Conservation (phyloP, 495 filamentous ascomycete genomes). For the Parmelia sp. region DNA sequence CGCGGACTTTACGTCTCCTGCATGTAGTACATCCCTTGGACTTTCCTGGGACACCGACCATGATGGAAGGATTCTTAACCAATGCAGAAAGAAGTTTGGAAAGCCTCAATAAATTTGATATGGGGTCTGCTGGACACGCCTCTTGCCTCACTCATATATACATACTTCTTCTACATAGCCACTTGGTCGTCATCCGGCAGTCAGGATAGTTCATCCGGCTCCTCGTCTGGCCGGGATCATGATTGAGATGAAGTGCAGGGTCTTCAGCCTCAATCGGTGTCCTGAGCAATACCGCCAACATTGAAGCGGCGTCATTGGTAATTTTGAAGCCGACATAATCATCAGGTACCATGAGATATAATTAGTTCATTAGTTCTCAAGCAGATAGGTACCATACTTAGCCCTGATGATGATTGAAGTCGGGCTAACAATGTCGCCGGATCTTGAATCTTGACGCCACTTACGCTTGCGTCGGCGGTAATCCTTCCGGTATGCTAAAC, state of each 20-base stretch:
- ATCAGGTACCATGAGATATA: no score
- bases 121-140: neutral
- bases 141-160: neutral
- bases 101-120: neutral
- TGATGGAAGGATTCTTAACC: neutral
- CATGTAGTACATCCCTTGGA: slow-evolving; percentile 16
- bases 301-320: neutral
- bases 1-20: slow-evolving; percentile 14
- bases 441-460: neutral
- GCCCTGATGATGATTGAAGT: neutral
- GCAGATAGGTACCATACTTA: no score
- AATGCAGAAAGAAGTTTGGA: neutral
- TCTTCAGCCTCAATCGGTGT: neutral
- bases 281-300: neutral
- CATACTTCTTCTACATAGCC: neutral
- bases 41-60: slow-evolving; percentile 14
- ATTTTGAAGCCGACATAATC: neutral
- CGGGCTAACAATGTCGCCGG: neutral
- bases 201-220: neutral
- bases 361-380: no score
- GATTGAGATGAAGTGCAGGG: neutral
- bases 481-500: neutral
- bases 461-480: neutral
- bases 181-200: neutral
- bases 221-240: neutral